These are phyloP conservation scores for Eucommia ulmoides DNA, from an alignment of 257 asterid genomes.

Conservation along the genomic window DNA sequence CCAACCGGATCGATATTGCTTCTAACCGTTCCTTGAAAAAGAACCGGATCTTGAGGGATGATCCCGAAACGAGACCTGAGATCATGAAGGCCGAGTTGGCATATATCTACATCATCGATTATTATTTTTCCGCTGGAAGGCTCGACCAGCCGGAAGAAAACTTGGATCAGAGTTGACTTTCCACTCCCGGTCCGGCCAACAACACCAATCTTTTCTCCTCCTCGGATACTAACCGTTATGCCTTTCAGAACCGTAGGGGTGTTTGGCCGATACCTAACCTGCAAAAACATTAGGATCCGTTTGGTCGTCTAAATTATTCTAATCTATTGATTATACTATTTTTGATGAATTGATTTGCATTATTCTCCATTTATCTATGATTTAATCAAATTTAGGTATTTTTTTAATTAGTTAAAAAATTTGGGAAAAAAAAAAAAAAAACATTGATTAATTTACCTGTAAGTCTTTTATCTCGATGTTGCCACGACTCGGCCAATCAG, in stretches of 20 bases:
- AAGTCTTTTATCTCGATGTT: constrained; percentile 37
- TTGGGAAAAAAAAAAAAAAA: too few relatives aligned
- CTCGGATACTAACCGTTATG: constrained; percentile 19
- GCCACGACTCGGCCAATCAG: constrained; percentile 54
- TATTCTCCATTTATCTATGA: too few relatives aligned
- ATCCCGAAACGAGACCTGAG: neutral
- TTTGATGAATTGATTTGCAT: too few relatives aligned
- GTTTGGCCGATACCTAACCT: constrained; percentile 58
- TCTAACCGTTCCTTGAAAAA: constrained; percentile 65
- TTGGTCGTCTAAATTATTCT: too few relatives aligned
- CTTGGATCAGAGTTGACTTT: neutral
- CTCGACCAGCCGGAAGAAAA: neutral
- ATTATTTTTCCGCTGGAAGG: constrained; percentile 30
- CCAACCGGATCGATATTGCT: constrained; percentile 66
- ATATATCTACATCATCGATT: neutral
- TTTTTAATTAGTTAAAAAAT: too few relatives aligned
- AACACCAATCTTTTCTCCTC: neutral
- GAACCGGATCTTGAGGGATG: constrained; percentile 77
- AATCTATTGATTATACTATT: too few relatives aligned
- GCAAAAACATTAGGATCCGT: too few relatives aligned
- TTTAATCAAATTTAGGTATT: too few relatives aligned
- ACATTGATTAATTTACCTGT: constrained; percentile 29
- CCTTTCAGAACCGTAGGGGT: constrained; percentile 69
- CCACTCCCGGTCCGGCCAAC: neutral
- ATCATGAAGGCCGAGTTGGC: neutral